Conservation (phyloP, 2,329 filamentous ascomycete species). For the Pseudocercospora cruenta region DNA sequence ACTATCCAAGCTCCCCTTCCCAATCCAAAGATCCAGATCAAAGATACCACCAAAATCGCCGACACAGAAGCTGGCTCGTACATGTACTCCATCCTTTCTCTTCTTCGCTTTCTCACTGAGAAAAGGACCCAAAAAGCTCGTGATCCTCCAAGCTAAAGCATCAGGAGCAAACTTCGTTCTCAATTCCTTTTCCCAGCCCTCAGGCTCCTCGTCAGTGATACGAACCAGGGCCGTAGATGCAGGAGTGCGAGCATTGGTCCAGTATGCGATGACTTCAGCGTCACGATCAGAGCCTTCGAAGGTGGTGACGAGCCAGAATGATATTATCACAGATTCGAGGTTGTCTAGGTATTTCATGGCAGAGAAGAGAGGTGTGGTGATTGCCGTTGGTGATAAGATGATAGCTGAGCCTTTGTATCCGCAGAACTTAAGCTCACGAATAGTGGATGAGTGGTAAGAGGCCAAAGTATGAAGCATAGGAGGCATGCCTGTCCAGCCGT, state of each 20-base stretch:
- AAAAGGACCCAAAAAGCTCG: constrained; percentile 44
- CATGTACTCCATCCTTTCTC: constrained; percentile 46
- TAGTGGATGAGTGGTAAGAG: constrained; percentile 44
- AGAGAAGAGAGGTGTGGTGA: constrained; percentile 44
- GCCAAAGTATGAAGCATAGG: constrained; percentile 50
- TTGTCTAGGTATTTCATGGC: constrained; percentile 48
- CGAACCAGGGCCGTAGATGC: constrained; percentile 44
- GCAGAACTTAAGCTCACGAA: constrained; percentile 53
- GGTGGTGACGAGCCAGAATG: constrained; percentile 47
- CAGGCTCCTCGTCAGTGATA: constrained; percentile 36
- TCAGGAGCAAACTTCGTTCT: constrained; percentile 45
- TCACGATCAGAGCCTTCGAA: constrained; percentile 45
- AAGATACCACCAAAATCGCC: constrained; percentile 48
- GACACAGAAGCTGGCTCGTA: constrained; percentile 51
- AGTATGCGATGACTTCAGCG: constrained; percentile 49
- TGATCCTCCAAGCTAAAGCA: constrained; percentile 47
- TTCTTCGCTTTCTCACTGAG: constrained; percentile 47
- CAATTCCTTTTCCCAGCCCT: constrained; percentile 48
- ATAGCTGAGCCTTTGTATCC: constrained; percentile 51
- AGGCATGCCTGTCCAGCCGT: constrained; percentile 45
- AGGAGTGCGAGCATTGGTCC: constrained; percentile 46
- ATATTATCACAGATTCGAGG: constrained; percentile 46
- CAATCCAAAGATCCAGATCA: constrained; percentile 50
- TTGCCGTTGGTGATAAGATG: constrained; percentile 43
- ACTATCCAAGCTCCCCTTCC: constrained; percentile 34